Percentiles rank a stretch among this genome's conserved stretches.
Conservation (phyloP, 2,329 filamentous ascomycete genomes). For the Pseudocercospora cruenta region DNA sequence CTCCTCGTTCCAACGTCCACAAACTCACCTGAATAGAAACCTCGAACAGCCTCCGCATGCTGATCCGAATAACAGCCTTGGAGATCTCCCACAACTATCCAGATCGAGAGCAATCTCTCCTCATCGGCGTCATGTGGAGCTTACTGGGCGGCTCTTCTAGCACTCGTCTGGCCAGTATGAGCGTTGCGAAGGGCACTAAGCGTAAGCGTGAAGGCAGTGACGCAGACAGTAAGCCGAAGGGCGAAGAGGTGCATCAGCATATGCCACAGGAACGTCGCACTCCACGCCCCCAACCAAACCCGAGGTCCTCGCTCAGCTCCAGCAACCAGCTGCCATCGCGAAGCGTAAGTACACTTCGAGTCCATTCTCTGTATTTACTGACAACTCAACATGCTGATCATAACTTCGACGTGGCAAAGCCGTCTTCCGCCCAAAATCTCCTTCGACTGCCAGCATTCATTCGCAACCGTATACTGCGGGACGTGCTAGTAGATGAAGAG, state of each 20-base stretch:
- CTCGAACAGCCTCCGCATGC: too few relatives aligned
- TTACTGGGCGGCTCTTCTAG: background rate
- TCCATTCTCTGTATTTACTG: background rate
- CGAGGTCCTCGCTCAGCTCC: background rate
- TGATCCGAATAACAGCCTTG: too few relatives aligned
- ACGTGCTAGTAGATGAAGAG: background rate
- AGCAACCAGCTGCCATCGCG: background rate
- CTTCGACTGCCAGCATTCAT: constrained; percentile 4
- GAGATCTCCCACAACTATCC: too few relatives aligned
- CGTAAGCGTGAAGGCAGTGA: background rate
- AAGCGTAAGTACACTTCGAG: background rate
- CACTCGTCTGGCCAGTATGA: too few relatives aligned
- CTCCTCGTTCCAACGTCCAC: background rate
- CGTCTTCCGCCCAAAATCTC: background rate
- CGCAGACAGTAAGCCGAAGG: background rate
- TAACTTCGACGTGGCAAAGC: background rate
- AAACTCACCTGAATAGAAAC: too few relatives aligned
- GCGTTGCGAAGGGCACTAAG: too few relatives aligned
- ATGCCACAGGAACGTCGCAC: background rate
- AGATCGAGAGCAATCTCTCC: background rate
- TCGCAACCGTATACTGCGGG: background rate
- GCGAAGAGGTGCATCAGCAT: background rate
- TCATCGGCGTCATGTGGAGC: background rate
- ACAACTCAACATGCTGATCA: background rate
- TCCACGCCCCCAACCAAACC: too few relatives aligned